A percentile compares a stretch with the other conserved stretches of the same genome.
Evolutionary conservation across 2,329 filamentous ascomycete genomes (phyloP).

Genomic region (Fusarium pilosicola): DNA sequence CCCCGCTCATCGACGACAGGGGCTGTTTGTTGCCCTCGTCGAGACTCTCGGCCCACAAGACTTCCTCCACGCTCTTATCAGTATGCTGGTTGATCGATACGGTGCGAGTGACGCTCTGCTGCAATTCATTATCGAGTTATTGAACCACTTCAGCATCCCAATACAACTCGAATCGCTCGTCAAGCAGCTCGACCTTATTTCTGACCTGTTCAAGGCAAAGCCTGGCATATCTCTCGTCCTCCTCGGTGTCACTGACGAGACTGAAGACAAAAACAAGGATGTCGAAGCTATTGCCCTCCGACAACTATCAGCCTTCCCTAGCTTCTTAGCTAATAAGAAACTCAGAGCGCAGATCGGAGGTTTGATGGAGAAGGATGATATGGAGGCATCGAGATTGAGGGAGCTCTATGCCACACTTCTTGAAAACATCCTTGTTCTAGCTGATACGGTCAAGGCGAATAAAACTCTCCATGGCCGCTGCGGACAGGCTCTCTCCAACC

Average conservation of each 20-base stretch:
- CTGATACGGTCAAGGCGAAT: constrained; percentile 69
- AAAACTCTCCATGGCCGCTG: constrained; percentile 66
- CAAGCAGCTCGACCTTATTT: constrained; percentile 78
- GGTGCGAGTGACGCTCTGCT: constrained; percentile 78
- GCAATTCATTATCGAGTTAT: constrained; percentile 79
- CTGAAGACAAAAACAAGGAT: constrained; percentile 61
- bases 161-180: constrained; percentile 82
- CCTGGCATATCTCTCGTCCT: constrained; percentile 78
- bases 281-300: constrained; percentile 62
- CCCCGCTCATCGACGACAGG: constrained; percentile 83
- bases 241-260: constrained; percentile 66
- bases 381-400: constrained; percentile 72
- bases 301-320: constrained; percentile 66
- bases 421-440: constrained; percentile 72
- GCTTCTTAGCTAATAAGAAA: constrained; percentile 66
- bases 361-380: constrained; percentile 69
- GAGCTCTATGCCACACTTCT: constrained; percentile 75
- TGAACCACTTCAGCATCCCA: constrained; percentile 76
- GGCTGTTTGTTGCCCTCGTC: constrained; percentile 85
- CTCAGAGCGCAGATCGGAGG: constrained; percentile 65
- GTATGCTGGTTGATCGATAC: constrained; percentile 92
- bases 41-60: constrained; percentile 87
- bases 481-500: constrained; percentile 77
- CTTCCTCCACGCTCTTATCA: constrained; percentile 86
- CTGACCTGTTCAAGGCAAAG: constrained; percentile 79